phyloP scores from a whole-genome alignment of 768 basidiomycete genomes.

The Suillus variegatus region DNA sequence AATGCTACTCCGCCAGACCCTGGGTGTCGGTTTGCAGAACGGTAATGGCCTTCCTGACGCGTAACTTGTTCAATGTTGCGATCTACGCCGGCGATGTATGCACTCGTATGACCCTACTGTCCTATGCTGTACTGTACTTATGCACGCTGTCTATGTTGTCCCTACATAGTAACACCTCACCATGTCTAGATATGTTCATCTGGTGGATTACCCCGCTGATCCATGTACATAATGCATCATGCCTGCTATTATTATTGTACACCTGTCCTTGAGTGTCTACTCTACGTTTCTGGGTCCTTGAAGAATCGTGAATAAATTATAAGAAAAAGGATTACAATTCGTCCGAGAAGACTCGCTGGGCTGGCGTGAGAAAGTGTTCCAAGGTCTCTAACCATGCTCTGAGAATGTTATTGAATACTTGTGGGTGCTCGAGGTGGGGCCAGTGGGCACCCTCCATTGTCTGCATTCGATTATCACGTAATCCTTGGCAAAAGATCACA shows the following conservation, averaged over 20 bases:
- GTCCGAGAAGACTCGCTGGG: not conserved
- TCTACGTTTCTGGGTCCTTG: not conserved
- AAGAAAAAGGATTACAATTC: not conserved
- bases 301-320: not conserved
- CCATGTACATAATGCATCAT: conserved; percentile 5
- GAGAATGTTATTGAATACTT: conserved; percentile 51
- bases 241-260: not conserved
- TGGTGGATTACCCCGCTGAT: not conserved
- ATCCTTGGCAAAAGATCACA: conserved; percentile 32
- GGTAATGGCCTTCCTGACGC: conserved; percentile 11
- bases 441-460: conserved; percentile 61
- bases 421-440: conserved; percentile 64
- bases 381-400: conserved; percentile 48
- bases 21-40: conserved; percentile 43
- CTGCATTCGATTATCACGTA: conserved; percentile 38
- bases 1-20: conserved; percentile 62
- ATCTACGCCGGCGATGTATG: not conserved
- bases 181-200: not conserved
- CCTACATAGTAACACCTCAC: too few relatives aligned
- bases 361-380: not conserved
- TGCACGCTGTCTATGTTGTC: not conserved
- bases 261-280: not conserved
- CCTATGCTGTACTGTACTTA: conserved; percentile 6
- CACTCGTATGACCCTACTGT: not conserved
- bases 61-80: not conserved